Percentiles rank a stretch among this genome's conserved stretches.
These are phyloP conservation scores for Thielaviopsis cerberus DNA, from an alignment of 2,329 filamentous ascomycete genomes.

Conservation along the genomic window DNA sequence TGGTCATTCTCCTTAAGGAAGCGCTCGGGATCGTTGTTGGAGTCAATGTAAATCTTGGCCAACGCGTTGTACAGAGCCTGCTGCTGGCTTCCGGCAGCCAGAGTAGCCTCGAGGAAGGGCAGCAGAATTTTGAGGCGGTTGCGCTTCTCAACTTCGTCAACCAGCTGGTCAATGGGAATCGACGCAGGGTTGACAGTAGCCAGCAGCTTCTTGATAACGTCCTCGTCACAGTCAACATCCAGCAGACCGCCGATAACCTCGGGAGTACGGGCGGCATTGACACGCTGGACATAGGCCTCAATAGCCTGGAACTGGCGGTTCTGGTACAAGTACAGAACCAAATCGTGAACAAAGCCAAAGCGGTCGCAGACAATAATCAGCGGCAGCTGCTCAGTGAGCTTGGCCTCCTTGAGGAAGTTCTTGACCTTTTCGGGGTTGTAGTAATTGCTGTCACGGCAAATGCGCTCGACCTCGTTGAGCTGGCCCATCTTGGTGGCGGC, in stretches of 20 bases:
- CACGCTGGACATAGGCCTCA: conserved; percentile 90
- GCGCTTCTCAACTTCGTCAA: conserved; percentile 81
- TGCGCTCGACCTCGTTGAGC: conserved; percentile 87
- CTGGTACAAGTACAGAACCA: conserved; percentile 93
- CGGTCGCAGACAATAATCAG: conserved; percentile 97
- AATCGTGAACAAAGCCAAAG: conserved; percentile 96
- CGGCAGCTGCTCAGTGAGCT: conserved; percentile 76
- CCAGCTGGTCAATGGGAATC: conserved; percentile 86
- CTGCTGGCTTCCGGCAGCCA: conserved; percentile 81
- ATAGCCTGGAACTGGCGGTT: conserved; percentile 99
- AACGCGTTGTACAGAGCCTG: conserved; percentile 93
- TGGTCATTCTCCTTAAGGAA: conserved; percentile 95
- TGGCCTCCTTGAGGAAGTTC: conserved; percentile 97
- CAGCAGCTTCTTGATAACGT: conserved; percentile 83
- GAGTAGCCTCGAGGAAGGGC: conserved; percentile 84
- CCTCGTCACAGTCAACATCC: conserved; percentile 93
- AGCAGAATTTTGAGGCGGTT: conserved; percentile 90
- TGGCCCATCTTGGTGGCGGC: conserved; percentile 86
- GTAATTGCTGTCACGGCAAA: conserved; percentile 80
- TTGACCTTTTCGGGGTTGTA: conserved; percentile 93
- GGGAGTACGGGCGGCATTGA: conserved; percentile 80
- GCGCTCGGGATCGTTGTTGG: conserved; percentile 92
- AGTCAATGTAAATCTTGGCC: conserved; percentile 98
- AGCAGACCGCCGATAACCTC: conserved; percentile 83
- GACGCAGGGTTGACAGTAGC: conserved; percentile 64